phyloP scores from a whole-genome alignment of 1,284 basidiomycete species.

The Sphaerobolus stellatus region DNA sequence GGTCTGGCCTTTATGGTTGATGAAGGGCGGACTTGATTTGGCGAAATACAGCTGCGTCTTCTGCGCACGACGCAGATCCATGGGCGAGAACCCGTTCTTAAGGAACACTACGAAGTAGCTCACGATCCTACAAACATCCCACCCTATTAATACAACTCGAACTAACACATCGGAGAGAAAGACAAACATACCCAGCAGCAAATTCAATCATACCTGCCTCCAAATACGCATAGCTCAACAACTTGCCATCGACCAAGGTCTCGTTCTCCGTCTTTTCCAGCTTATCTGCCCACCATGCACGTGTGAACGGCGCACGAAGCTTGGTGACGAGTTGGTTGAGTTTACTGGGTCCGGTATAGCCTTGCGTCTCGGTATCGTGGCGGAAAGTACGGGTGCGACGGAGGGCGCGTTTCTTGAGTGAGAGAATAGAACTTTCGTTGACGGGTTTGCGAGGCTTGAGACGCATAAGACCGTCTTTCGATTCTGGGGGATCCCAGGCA shows the following conservation, averaged over 20 bases:
- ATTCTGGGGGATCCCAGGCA: conserved; percentile 70
- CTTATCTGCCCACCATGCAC: conserved; percentile 58
- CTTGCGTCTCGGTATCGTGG: conserved; percentile 55
- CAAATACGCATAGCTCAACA: conserved; percentile 68
- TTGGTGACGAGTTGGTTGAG: conserved; percentile 38
- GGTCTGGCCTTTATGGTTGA: conserved; percentile 50
- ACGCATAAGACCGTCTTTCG: conserved; percentile 62
- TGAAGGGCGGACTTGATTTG: conserved; percentile 51
- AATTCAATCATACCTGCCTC: conserved; percentile 64
- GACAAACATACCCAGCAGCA: conserved; percentile 44
- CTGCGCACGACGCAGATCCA: conserved; percentile 54
- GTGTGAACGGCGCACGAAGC: conserved; percentile 53
- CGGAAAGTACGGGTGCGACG: conserved; percentile 56
- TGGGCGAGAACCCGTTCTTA: conserved; percentile 60
- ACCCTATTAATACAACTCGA: not conserved
- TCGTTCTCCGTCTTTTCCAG: conserved; percentile 56
- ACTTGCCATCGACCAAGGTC: conserved; percentile 56
- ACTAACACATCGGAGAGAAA: not conserved
- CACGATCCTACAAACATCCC: conserved; percentile 41
- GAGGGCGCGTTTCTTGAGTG: conserved; percentile 57
- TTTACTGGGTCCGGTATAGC: conserved; percentile 43
- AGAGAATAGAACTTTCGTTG: conserved; percentile 53
- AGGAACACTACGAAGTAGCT: conserved; percentile 68
- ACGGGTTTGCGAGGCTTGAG: conserved; percentile 68
- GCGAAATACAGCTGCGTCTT: conserved; percentile 45